phyloP scores from a whole-genome alignment of 257 asterid genomes.

The Ilex asprella region DNA sequence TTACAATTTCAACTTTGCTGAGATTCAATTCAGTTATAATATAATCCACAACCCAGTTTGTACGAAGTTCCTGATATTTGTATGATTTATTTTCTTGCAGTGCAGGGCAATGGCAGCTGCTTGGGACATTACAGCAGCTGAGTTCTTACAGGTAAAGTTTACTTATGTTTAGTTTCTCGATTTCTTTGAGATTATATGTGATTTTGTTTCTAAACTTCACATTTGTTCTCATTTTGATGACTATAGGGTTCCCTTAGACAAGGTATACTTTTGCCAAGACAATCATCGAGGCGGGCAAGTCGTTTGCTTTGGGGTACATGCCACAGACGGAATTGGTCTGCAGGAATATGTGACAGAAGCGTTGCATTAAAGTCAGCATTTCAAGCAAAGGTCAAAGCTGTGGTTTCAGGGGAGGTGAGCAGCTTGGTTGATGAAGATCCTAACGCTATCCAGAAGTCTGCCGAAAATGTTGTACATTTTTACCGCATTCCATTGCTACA shows the following conservation, averaged over 20 bases:
- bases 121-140: slow-evolving; percentile 49
- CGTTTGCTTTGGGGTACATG: slow-evolving; percentile 49
- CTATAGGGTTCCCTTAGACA: slow-evolving; percentile 50
- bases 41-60: too few species aligned
- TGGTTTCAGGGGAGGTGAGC: slow-evolving; percentile 39
- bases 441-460: slow-evolving; percentile 15
- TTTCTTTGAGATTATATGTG: too few species aligned
- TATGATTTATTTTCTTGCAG: slow-evolving; percentile 6
- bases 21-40: too few species aligned
- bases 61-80: too few species aligned
- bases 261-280: slow-evolving; percentile 34
- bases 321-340: slow-evolving; percentile 16
- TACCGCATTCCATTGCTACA: slow-evolving; percentile 54
- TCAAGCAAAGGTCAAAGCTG: slow-evolving; percentile 32
- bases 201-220: too few species aligned
- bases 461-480: slow-evolving; percentile 55
- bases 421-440: slow-evolving; percentile 22
- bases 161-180: too few species aligned
- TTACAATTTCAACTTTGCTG: too few species aligned
- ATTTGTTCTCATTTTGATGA: slow-evolving; percentile 5
- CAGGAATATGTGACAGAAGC: slow-evolving; percentile 17
- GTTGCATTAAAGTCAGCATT: slow-evolving; percentile 12
- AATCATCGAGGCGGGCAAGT: slow-evolving; percentile 30
- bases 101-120: slow-evolving; percentile 50
- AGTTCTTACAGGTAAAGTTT: slow-evolving; percentile 48